These are phyloP conservation scores for Leccinum rimulosum DNA, from an alignment of 768 basidiomycete species.

Conservation along the genomic window DNA sequence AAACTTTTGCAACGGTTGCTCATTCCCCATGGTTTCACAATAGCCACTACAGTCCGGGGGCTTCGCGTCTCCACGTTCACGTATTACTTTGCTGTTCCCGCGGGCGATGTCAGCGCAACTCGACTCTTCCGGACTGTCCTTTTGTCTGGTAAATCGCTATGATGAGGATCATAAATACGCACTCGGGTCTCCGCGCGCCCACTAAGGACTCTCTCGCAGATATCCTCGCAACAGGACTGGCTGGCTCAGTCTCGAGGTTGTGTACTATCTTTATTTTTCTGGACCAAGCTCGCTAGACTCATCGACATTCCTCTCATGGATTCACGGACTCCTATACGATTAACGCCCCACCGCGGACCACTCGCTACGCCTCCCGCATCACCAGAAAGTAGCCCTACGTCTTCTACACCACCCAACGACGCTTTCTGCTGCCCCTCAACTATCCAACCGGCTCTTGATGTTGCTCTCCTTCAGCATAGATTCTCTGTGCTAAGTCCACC, in stretches of 20 bases:
- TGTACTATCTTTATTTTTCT: constrained; percentile 16
- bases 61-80: constrained; percentile 21
- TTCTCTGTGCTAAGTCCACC: constrained; percentile 8
- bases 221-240: constrained; percentile 24
- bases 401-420: constrained; percentile 13
- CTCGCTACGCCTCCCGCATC: constrained; percentile 24
- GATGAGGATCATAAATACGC: constrained; percentile 24
- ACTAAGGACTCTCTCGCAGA: constrained; percentile 6
- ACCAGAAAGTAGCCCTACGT: constrained; percentile 17
- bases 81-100: constrained; percentile 10
- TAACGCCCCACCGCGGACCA: constrained; percentile 27
- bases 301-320: constrained; percentile 21
- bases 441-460: constrained; percentile 10
- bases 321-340: constrained; percentile 25
- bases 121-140: constrained; percentile 7
- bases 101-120: constrained; percentile 1
- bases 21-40: constrained; percentile 32
- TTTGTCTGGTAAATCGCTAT: constrained; percentile 20
- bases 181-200: neutral
- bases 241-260: constrained; percentile 27
- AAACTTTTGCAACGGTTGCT: neutral
- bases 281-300: constrained; percentile 16
- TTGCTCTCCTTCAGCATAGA: constrained; percentile 7
- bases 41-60: constrained; percentile 16
- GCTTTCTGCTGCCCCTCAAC: constrained; percentile 6